Conservation (phyloP, 805 yeast species). For the Candida fluviatilis region DNA sequence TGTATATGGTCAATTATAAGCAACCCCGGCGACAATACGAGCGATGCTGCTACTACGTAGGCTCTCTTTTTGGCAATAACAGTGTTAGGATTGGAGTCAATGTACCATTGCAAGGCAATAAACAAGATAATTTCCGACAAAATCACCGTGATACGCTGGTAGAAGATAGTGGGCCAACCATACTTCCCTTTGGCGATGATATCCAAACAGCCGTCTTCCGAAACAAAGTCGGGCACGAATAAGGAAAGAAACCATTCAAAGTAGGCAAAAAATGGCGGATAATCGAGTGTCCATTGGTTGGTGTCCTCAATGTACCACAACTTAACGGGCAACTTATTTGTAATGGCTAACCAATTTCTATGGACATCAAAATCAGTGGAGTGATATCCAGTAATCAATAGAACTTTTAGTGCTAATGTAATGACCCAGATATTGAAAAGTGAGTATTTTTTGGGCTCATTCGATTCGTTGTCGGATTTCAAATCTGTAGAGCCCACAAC, state of each 20-base stretch:
- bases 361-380: slow-evolving; percentile 98
- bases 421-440: slow-evolving; percentile 35
- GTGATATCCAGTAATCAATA: slow-evolving; percentile 60
- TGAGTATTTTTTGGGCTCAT: slow-evolving; percentile 14
- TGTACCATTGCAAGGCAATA: slow-evolving; percentile 65
- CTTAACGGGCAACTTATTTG: slow-evolving; percentile 64
- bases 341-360: slow-evolving; percentile 94
- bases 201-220: slow-evolving; percentile 72
- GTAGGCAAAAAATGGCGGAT: slow-evolving; percentile 97
- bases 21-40: slow-evolving; percentile 85
- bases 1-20: slow-evolving; percentile 92
- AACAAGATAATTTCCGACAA: slow-evolving; percentile 70
- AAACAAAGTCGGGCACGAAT: slow-evolving; percentile 61
- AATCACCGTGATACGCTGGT: slow-evolving; percentile 80
- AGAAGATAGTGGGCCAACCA: slow-evolving; percentile 75
- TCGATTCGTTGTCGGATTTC: neutral
- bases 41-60: slow-evolving; percentile 75
- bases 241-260: slow-evolving; percentile 80
- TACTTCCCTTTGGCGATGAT: slow-evolving; percentile 62
- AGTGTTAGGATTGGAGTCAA: slow-evolving; percentile 39
- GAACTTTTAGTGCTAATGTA: slow-evolving; percentile 29
- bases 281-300: slow-evolving; percentile 91
- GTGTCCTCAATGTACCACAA: slow-evolving; percentile 82
- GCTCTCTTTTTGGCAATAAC: slow-evolving; percentile 43
- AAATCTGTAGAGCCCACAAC: neutral